These are phyloP conservation scores for Gamsiella multidivaricata DNA, from an alignment of 192 early-diverging fungal species.

Conservation along the genomic window DNA sequence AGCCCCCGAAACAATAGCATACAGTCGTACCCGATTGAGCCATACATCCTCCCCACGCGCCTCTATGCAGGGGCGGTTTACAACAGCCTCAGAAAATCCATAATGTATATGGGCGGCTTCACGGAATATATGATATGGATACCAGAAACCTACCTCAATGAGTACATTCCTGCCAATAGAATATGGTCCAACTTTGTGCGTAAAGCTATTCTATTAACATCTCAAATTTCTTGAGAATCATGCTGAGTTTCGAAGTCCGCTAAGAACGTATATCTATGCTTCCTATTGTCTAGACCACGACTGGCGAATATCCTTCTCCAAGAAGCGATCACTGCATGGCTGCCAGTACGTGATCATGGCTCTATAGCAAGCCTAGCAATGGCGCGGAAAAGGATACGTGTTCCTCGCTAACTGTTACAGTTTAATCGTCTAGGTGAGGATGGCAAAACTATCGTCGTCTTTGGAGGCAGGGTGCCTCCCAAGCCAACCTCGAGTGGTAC, in stretches of 20 bases:
- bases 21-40: no score
- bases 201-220: no score
- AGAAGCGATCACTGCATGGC: slow-evolving; percentile 36
- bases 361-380: no score
- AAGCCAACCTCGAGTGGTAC: neutral
- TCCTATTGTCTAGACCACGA: slow-evolving; percentile 10
- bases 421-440: slow-evolving; percentile 10
- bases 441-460: slow-evolving; percentile 23
- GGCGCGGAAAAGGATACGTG: no score
- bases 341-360: slow-evolving; percentile 12
- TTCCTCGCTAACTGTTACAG: neutral
- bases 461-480: slow-evolving; percentile 16
- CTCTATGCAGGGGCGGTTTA: neutral
- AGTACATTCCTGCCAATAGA: neutral
- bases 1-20: neutral
- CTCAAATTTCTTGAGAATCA: neutral
- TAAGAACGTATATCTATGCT: neutral
- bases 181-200: slow-evolving; percentile 18
- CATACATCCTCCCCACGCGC: no score
- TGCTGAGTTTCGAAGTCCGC: neutral
- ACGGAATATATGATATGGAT: neutral
- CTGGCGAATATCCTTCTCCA: slow-evolving; percentile 2
- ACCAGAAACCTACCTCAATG: neutral
- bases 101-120: slow-evolving; percentile 13
- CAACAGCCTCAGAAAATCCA: neutral